Conservation (phyloP, 495 filamentous ascomycete species). For the Jackrogersella minutella region DNA sequence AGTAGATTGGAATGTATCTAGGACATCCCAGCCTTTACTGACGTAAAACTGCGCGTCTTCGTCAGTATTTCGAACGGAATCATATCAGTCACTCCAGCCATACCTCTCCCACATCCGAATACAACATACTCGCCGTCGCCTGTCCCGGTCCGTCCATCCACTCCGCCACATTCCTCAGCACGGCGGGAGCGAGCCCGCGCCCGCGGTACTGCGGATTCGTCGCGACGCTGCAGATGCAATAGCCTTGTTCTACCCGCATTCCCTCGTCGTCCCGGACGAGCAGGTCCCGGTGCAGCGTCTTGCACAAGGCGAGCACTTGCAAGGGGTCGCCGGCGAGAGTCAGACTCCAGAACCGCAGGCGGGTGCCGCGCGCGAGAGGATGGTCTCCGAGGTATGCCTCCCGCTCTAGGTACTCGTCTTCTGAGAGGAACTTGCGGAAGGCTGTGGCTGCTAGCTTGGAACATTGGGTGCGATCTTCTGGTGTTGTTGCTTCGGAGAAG, state of each 20-base stretch:
- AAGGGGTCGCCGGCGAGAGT: constrained; percentile 14
- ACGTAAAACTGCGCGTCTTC: constrained; percentile 23
- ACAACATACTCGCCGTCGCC: constrained; percentile 38
- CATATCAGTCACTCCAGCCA: neutral
- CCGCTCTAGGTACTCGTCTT: constrained; percentile 12
- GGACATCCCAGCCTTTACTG: constrained; percentile 31
- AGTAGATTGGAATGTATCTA: constrained; percentile 24
- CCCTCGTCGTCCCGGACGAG: constrained; percentile 14
- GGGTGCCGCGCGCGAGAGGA: constrained; percentile 10
- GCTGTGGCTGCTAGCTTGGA: constrained; percentile 27
- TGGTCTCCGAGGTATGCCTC: constrained; percentile 4
- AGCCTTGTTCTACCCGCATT: constrained; percentile 27
- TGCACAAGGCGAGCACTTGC: constrained; percentile 28
- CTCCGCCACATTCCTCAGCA: constrained; percentile 33
- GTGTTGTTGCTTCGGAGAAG: constrained; percentile 30
- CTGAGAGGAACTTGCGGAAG: constrained; percentile 23
- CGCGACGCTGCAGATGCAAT: constrained; percentile 36
- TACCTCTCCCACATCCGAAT: constrained; percentile 40
- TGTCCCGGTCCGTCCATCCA: constrained; percentile 37
- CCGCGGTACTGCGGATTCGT: constrained; percentile 31
- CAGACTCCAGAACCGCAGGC: constrained; percentile 34
- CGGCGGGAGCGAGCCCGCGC: constrained; percentile 31
- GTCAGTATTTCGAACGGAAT: neutral
- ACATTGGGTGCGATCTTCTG: constrained; percentile 7
- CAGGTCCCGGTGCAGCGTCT: constrained; percentile 34